phyloP scores from a whole-genome alignment of 371 early-diverging fungal species.

The Mortierella sp. region DNA sequence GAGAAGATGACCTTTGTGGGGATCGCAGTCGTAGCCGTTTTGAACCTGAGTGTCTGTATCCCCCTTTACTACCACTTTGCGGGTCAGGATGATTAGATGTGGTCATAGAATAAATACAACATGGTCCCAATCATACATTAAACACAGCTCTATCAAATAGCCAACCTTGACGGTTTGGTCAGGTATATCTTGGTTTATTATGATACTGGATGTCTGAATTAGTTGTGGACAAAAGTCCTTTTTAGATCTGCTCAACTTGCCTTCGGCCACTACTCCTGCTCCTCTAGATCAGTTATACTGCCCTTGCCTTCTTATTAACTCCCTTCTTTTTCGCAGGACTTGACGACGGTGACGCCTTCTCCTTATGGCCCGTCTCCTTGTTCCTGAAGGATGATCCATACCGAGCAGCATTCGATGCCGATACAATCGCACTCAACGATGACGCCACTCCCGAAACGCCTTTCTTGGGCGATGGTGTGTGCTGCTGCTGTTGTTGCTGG shows the following conservation, averaged over 20 bases:
- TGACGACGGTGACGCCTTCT: neutral
- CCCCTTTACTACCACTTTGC: slow-evolving; percentile 51
- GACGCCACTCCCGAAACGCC: slow-evolving; percentile 1
- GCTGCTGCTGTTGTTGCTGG: slow-evolving; percentile 4
- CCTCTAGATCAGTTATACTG: too few relatives aligned
- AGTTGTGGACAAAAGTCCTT: too few relatives aligned
- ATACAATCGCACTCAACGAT: slow-evolving; percentile 9
- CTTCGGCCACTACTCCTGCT: too few relatives aligned
- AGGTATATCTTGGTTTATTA: too few relatives aligned
- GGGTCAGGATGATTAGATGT: slow-evolving; percentile 4
- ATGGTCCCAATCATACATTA: too few relatives aligned
- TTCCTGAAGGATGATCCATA: slow-evolving; percentile 31
- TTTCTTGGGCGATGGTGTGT: neutral
- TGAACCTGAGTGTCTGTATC: slow-evolving; percentile 41
- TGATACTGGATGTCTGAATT: too few relatives aligned
- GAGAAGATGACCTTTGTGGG: slow-evolving; percentile 40
- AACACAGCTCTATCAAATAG: too few relatives aligned
- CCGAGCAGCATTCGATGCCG: slow-evolving; percentile 35
- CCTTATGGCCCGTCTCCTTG: slow-evolving; percentile 11
- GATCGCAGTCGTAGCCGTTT: slow-evolving; percentile 22
- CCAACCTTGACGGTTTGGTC: too few relatives aligned
- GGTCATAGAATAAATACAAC: neutral
- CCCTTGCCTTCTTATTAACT: neutral
- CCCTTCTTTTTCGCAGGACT: neutral
- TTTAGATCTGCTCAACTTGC: too few relatives aligned